Percentiles rank a stretch among this genome's conserved stretches.
Conservation (phyloP, 495 filamentous ascomycete species). For the Darksidea phi region DNA sequence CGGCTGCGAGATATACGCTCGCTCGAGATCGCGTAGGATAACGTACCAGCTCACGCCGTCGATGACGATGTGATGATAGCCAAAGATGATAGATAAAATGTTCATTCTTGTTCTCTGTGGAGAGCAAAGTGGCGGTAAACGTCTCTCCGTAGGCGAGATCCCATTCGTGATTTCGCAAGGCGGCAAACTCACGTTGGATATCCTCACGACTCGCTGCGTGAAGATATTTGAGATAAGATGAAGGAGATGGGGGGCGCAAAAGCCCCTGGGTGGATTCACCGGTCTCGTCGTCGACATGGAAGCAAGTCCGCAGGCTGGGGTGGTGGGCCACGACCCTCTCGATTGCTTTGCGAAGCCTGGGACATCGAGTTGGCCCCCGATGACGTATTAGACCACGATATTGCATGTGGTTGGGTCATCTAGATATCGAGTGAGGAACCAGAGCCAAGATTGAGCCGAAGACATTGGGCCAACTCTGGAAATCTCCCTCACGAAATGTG, state of each 20-base stretch:
- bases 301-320: not conserved
- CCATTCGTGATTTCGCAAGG: not conserved
- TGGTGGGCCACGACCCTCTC: not conserved
- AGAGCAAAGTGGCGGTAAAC: not conserved
- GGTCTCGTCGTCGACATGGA: not conserved
- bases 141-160: not conserved
- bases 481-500: no score
- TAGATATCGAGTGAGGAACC: not conserved
- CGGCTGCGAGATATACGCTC: not conserved
- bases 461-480: no score
- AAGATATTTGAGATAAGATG: no score
- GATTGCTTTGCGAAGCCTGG: not conserved
- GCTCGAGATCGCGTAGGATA: not conserved
- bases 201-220: not conserved
- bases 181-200: not conserved
- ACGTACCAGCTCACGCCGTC: not conserved
- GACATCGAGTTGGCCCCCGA: not conserved
- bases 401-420: not conserved
- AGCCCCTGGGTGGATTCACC: not conserved
- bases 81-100: slow-evolving; percentile 5
- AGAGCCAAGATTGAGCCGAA: not conserved
- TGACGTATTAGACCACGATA: not conserved
- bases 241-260: no score
- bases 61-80: slow-evolving; percentile 3
- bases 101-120: not conserved